A percentile compares a stretch with the other conserved stretches of the same genome.
Evolutionary conservation across 495 filamentous ascomycete species (phyloP).

Genomic region (Trichoderma erinaceum): DNA sequence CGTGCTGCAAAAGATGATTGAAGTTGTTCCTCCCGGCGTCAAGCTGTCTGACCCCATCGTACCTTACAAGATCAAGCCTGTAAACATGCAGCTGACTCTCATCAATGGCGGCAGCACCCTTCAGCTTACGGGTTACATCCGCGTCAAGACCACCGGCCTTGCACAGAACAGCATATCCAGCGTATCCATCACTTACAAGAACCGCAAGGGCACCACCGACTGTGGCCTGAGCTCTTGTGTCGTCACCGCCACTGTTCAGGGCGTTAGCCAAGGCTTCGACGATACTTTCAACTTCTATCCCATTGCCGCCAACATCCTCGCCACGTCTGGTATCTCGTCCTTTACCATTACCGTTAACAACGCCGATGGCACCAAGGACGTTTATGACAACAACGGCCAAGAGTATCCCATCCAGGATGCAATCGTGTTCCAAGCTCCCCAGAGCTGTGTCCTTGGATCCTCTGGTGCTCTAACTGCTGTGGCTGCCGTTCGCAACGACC

Average conservation of each 20-base stretch:
- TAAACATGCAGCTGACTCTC: slow-evolving; percentile 42
- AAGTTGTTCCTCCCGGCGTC: slow-evolving; percentile 49
- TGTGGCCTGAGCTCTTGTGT: slow-evolving; percentile 37
- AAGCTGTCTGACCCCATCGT: slow-evolving; percentile 46
- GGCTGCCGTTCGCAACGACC: slow-evolving; percentile 46
- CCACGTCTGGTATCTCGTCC: slow-evolving; percentile 40
- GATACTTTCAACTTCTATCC: slow-evolving; percentile 52
- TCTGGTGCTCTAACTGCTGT: slow-evolving; percentile 36
- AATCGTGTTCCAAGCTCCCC: slow-evolving; percentile 38
- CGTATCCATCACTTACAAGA: slow-evolving; percentile 78
- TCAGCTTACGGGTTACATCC: slow-evolving; percentile 36
- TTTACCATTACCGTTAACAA: slow-evolving; percentile 38
- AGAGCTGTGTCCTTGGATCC: slow-evolving; percentile 40
- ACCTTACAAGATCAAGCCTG: slow-evolving; percentile 55
- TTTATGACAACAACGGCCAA: slow-evolving; percentile 44
- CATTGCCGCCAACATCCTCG: slow-evolving; percentile 31
- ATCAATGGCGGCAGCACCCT: slow-evolving; percentile 32
- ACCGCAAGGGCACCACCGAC: slow-evolving; percentile 90
- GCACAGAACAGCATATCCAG: slow-evolving; percentile 29
- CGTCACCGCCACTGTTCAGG: slow-evolving; percentile 39
- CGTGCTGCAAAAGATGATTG: slow-evolving; percentile 55
- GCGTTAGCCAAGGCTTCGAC: slow-evolving; percentile 50
- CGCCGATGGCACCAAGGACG: slow-evolving; percentile 34
- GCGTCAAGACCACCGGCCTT: slow-evolving; percentile 37
- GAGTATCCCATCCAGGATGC: slow-evolving; percentile 39